Evolutionary conservation across 1,284 basidiomycete species (phyloP).

Genomic region (Tranzscheliella williamsii): DNA sequence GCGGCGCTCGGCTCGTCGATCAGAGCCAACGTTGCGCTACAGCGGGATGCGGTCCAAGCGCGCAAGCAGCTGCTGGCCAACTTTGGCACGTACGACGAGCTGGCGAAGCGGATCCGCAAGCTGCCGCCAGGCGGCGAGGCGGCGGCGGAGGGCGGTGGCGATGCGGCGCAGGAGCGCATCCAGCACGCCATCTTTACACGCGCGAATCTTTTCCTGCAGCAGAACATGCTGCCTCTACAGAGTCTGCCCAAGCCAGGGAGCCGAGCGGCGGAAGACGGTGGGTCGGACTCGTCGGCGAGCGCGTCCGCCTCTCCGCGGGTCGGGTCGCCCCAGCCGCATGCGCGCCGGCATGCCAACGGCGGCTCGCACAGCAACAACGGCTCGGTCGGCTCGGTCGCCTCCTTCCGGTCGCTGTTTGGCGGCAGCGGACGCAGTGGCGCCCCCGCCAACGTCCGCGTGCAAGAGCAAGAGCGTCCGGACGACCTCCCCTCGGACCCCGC

Average conservation of each 20-base stretch:
- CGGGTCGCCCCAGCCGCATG: conserved; percentile 13
- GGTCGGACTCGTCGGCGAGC: conserved; percentile 20
- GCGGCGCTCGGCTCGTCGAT: conserved; percentile 50
- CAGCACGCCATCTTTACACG: conserved; percentile 78
- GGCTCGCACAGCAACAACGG: conserved; percentile 12
- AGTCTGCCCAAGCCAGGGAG: conserved; percentile 69
- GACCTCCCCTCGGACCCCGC: conserved; percentile 4
- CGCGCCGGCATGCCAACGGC: conserved; percentile 4
- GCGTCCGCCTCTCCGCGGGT: conserved; percentile 1
- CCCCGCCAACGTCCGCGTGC: background rate
- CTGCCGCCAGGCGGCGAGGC: conserved; percentile 64
- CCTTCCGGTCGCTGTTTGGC: conserved; percentile 34
- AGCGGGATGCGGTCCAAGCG: conserved; percentile 69
- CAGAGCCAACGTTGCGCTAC: conserved; percentile 52
- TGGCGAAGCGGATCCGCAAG: conserved; percentile 79
- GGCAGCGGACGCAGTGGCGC: conserved; percentile 6
- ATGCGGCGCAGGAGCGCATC: conserved; percentile 74
- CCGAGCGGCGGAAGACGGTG: conserved; percentile 43
- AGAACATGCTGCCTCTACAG: conserved; percentile 67
- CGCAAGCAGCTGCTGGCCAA: conserved; percentile 80
- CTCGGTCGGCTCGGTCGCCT: conserved; percentile 20
- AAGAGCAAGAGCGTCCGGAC: background rate
- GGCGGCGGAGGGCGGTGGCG: conserved; percentile 2
- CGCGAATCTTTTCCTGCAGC: conserved; percentile 80
- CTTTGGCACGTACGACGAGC: conserved; percentile 82